Conservation (phyloP, 495 filamentous ascomycete genomes). For the Penicillium simplicissimum region DNA sequence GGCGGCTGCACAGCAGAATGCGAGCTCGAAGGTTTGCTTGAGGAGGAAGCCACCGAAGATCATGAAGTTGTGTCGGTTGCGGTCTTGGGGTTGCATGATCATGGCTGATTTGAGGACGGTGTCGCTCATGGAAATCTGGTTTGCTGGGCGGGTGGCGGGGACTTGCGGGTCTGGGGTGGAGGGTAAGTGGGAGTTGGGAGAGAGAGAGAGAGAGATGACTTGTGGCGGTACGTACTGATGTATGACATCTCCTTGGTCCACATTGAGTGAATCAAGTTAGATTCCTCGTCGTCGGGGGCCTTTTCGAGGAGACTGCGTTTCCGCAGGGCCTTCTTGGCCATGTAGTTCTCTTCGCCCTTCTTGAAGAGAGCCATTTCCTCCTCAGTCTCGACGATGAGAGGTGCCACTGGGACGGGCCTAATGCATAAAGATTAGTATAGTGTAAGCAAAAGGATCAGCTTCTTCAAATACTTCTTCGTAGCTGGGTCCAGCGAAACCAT, state of each 20-base stretch:
- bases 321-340: conserved; percentile 67
- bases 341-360: conserved; percentile 71
- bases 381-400: conserved; percentile 64
- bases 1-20: conserved; percentile 84
- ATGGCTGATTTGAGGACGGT: conserved; percentile 68
- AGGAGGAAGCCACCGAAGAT: conserved; percentile 86
- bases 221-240: conserved; percentile 40
- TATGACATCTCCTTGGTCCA: conserved; percentile 75
- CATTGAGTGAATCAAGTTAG: conserved; percentile 75
- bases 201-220: background rate
- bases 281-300: conserved; percentile 75
- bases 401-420: conserved; percentile 57
- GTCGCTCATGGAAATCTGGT: conserved; percentile 65
- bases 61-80: conserved; percentile 86
- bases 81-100: conserved; percentile 88
- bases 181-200: conserved; percentile 4
- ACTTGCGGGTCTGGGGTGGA: conserved; percentile 56
- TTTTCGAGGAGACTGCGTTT: conserved; percentile 67
- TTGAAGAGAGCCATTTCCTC: conserved; percentile 69
- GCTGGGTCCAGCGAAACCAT: conserved; percentile 78
- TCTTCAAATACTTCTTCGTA: conserved; percentile 62
- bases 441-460: conserved; percentile 7
- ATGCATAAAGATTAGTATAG: conserved; percentile 14
- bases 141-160: conserved; percentile 56
- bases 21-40: conserved; percentile 80